Percentiles rank a stretch among this genome's conserved stretches.
Conservation (phyloP, 805 yeast genomes). For the Lachancea sp. region DNA sequence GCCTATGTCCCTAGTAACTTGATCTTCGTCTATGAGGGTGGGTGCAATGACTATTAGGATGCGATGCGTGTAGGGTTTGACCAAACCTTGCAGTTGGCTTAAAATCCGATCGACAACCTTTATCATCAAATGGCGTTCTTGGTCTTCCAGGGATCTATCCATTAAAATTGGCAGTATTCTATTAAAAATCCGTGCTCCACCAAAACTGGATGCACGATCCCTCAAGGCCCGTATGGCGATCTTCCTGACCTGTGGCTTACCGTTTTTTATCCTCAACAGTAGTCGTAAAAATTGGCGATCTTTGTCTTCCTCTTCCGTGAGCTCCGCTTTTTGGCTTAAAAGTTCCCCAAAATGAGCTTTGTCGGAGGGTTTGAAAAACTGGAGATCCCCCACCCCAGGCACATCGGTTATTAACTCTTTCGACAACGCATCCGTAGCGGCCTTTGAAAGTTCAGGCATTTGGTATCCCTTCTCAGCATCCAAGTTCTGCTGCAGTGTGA, state of each 20-base stretch:
- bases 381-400: conserved; percentile 61
- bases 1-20: conserved; percentile 68
- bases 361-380: conserved; percentile 67
- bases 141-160: conserved; percentile 68
- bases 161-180: conserved; percentile 69
- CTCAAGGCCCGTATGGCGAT: conserved; percentile 59
- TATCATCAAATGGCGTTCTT: conserved; percentile 75
- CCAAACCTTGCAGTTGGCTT: conserved; percentile 53
- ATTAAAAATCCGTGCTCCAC: conserved; percentile 62
- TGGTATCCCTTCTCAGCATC: conserved; percentile 38
- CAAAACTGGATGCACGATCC: conserved; percentile 56
- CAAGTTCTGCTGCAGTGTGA: conserved; percentile 28
- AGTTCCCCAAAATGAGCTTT: conserved; percentile 62
- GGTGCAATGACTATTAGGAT: conserved; percentile 74
- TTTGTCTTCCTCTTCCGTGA: conserved; percentile 47
- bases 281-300: conserved; percentile 58
- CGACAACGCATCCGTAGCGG: conserved; percentile 27
- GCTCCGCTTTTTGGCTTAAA: conserved; percentile 31
- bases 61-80: conserved; percentile 68
- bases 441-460: conserved; percentile 45
- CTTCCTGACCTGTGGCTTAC: conserved; percentile 62
- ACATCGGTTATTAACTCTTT: conserved; percentile 45
- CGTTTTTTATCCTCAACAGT: conserved; percentile 70
- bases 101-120: conserved; percentile 68
- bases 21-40: conserved; percentile 70